Base-by-base conservation (phyloP, 176 grass and related monocot species). In the Urochloa ruziziensis region DNA sequence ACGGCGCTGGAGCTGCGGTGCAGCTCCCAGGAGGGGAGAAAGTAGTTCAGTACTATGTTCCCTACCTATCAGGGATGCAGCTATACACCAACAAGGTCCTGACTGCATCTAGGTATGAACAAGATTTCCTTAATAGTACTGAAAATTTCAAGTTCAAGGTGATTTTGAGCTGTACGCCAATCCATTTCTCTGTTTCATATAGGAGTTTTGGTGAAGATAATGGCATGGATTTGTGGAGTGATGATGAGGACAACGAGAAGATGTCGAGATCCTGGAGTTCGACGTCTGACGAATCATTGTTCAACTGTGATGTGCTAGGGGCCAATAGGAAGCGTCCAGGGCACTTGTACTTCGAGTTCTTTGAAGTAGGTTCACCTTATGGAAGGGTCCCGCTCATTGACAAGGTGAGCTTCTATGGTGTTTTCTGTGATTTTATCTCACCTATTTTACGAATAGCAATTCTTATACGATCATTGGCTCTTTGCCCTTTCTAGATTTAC, bases 61-160 rank as follows among this genome's bases (percentile, higher is more conserved):
- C 95, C 0, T 98, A 91, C 64, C 42, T 98, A 69, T 97, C 95
- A 27, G 95, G 78, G 56, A 90, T 98, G 69, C 92, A 98, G 85
- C 70, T 98, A 27, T 98, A 98, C 71, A 93, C 92, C 13, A 91
- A 77, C 75, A 87, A 91, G 77, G 82, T 33, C 43, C 70, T 83
- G 10, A 58, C 82, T 74, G 46, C 88, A 10, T 87, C 86, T 17
- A 95, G 95, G 95, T 98, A 27, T 49, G 58, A 7, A 23, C 5
- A 47, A 64, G 25, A 70, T 1, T 58, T 39, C 2, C 47, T 8
- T 78, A 2, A 1, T 2, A 6, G 44, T 44, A 18, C n/a, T 24
- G 39, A 68, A n/a, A 23, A 33, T 79, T 74, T 73, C 10, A 1
- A 83, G 30, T 54, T 81, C 32, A 32, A 77, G 74, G 17, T 51